Percentiles rank a stretch among this genome's conserved stretches.
These are phyloP conservation scores for Dendrocalamus latiflorus DNA, from an alignment of 202 grass and related monocot species.

Conservation along the genomic window DNA sequence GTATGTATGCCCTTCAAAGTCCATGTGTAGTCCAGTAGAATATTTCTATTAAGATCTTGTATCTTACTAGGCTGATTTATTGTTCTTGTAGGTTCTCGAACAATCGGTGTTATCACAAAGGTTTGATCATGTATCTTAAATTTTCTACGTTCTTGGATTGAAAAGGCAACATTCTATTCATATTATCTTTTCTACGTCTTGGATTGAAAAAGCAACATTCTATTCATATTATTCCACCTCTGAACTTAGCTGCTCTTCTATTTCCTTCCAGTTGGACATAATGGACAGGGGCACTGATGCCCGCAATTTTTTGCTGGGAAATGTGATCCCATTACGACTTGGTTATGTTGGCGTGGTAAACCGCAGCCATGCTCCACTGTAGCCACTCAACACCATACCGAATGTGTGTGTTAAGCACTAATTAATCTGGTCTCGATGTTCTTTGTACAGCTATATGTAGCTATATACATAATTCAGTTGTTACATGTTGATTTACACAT, in stretches of 20 bases:
- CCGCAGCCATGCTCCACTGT: no score
- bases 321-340: conserved; percentile 87
- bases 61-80: neutral
- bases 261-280: conserved; percentile 84
- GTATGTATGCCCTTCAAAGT: conserved; percentile 31
- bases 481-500: no score
- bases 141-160: neutral
- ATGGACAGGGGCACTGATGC: conserved; percentile 99
- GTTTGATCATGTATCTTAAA: conserved; percentile 31
- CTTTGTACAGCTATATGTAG: no score
- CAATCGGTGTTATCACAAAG: conserved; percentile 99
- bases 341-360: conserved; percentile 95
- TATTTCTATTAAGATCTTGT: conserved; percentile 1
- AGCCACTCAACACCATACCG: no score
- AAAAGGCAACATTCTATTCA: neutral
- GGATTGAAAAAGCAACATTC: neutral
- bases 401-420: no score
- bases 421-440: no score
- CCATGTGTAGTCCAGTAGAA: neutral
- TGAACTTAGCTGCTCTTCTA: conserved; percentile 18
- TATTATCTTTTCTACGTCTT: neutral
- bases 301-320: conserved; percentile 89
- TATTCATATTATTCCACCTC: neutral
- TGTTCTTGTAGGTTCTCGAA: conserved; percentile 81
- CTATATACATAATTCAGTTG: no score